A percentile compares a stretch with the other conserved stretches of the same genome.
phyloP scores from a whole-genome alignment of 768 basidiomycete genomes.

The Hygrophorus pudorinus region DNA sequence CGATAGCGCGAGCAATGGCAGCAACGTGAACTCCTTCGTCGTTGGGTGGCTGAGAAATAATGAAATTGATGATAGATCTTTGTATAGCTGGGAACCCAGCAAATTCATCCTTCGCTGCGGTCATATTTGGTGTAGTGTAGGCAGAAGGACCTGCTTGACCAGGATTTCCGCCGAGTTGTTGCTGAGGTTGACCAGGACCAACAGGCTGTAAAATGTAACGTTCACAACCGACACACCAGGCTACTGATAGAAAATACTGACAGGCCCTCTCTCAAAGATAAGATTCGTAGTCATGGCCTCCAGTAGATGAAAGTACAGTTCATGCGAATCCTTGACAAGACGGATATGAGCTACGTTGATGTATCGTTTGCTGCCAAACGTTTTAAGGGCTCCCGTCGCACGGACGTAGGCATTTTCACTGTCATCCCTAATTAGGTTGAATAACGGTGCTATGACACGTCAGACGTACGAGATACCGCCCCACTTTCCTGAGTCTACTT shows the following conservation, averaged over 20 bases:
- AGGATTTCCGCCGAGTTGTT: constrained; percentile 10
- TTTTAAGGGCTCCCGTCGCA: constrained; percentile 73
- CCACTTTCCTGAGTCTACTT: constrained; percentile 43
- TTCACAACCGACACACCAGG: neutral
- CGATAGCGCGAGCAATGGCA: constrained; percentile 58
- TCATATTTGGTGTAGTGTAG: constrained; percentile 29
- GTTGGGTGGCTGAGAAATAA: constrained; percentile 29
- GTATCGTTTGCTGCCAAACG: constrained; percentile 72
- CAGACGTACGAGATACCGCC: constrained; percentile 32
- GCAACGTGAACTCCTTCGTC: constrained; percentile 69
- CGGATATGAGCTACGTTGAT: constrained; percentile 73
- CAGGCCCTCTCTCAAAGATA: constrained; percentile 55
- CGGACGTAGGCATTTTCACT: constrained; percentile 77
- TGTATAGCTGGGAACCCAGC: constrained; percentile 50
- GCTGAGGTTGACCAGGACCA: constrained; percentile 18
- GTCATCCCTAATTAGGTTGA: constrained; percentile 4
- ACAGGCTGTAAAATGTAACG: constrained; percentile 19
- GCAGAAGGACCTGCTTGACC: constrained; percentile 22
- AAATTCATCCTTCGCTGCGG: constrained; percentile 35
- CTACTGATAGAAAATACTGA: constrained; percentile 22
- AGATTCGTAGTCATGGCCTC: constrained; percentile 67
- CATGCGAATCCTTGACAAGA: constrained; percentile 56
- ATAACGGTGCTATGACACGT: constrained; percentile 7
- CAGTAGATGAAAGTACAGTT: constrained; percentile 73
- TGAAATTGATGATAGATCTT: constrained; percentile 56